Conservation (phyloP, 768 basidiomycete species). For the Heimioporus sp. region DNA sequence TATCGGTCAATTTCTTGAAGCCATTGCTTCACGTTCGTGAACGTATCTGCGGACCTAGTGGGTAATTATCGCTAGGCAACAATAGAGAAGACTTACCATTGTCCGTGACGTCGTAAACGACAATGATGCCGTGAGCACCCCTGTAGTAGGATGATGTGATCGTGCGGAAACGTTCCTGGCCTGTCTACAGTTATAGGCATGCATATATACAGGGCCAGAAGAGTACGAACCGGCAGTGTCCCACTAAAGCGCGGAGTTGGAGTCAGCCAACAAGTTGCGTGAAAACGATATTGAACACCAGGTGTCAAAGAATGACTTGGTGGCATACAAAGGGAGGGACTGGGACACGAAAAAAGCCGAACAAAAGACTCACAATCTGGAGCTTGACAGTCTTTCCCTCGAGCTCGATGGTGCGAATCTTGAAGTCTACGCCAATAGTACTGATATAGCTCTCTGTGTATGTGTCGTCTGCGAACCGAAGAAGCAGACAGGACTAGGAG, state of each 20-base stretch:
- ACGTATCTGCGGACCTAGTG: conserved; percentile 64
- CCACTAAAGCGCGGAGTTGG: conserved; percentile 53
- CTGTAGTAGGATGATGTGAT: conserved; percentile 99
- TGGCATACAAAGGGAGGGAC: not conserved
- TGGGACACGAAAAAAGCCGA: conserved; percentile 1
- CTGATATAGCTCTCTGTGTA: conserved; percentile 98
- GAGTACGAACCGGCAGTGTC: conserved; percentile 81
- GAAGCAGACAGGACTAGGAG: conserved; percentile 82
- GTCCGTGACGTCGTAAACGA: conserved; percentile 98
- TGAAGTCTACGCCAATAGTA: conserved; percentile 98
- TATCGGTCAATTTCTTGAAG: conserved; percentile 92
- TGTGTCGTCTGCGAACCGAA: conserved; percentile 94
- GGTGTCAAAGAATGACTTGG: not conserved
- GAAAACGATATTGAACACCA: not conserved
- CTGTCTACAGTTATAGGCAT: conserved; percentile 36
- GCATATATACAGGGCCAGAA: not conserved
- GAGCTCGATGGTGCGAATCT: conserved; percentile 98
- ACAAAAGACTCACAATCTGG: conserved; percentile 77
- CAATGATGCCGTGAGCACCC: conserved; percentile 96
- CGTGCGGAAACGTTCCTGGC: conserved; percentile 97
- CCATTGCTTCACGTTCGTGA: conserved; percentile 95
- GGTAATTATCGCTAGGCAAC: conserved; percentile 1
- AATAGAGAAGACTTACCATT: conserved; percentile 51
- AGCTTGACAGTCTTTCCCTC: conserved; percentile 98
- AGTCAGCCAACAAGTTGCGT: conserved; percentile 11